Evolutionary conservation across 2,329 filamentous ascomycete genomes (phyloP).

Genomic region (Ophiostoma pallidulum): DNA sequence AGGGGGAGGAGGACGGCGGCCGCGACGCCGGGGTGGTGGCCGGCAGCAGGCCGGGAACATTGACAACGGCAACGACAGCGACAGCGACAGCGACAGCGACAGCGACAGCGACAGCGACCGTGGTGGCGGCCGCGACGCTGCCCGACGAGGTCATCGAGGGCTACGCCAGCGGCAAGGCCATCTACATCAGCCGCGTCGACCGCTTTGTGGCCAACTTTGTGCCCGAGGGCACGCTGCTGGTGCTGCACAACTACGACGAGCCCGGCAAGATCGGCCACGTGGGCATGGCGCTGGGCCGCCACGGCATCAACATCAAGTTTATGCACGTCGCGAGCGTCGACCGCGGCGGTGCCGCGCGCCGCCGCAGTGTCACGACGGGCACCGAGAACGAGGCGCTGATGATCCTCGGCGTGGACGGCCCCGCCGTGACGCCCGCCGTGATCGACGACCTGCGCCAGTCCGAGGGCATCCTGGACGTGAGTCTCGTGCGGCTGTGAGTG

Average conservation of each 20-base stretch:
- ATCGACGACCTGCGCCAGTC: conserved; percentile 37
- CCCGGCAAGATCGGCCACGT: conserved; percentile 77
- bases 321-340: conserved; percentile 62
- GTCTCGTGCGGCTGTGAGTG: conserved; percentile 33
- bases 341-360: conserved; percentile 13
- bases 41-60: too few relatives aligned
- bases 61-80: not conserved
- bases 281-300: conserved; percentile 57
- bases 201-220: conserved; percentile 65
- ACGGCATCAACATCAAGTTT: conserved; percentile 68
- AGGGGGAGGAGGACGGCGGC: too few relatives aligned
- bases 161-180: conserved; percentile 53
- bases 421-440: conserved; percentile 47
- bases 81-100: not conserved
- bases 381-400: conserved; percentile 61
- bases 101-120: not conserved
- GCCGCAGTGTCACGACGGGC: conserved; percentile 22
- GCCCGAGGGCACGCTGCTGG: conserved; percentile 64
- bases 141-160: conserved; percentile 48
- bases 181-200: conserved; percentile 64
- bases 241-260: conserved; percentile 72
- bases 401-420: conserved; percentile 65
- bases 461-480: conserved; percentile 48
- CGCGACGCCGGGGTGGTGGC: too few relatives aligned
- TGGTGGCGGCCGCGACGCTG: not conserved